A percentile compares a stretch with the other conserved stretches of the same genome.
Conservation (phyloP, 2,329 filamentous ascomycete genomes). For the Aspergillus brasiliensis region DNA sequence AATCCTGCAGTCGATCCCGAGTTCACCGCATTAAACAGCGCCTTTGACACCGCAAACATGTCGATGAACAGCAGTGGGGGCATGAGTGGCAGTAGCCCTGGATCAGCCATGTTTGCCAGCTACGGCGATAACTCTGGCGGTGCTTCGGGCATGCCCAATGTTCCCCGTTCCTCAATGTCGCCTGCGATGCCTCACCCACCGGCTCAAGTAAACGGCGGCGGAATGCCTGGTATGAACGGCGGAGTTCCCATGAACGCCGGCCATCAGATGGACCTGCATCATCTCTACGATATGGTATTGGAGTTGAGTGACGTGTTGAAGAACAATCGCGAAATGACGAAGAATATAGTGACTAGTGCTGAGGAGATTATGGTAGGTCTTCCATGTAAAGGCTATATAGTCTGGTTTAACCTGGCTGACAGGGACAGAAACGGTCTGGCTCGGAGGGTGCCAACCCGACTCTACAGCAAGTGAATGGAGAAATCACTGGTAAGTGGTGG, state of each 20-base stretch:
- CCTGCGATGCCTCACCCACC: slow-evolving; percentile 35
- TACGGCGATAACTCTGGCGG: slow-evolving; percentile 36
- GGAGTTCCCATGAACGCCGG: slow-evolving; percentile 50
- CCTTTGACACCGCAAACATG: slow-evolving; percentile 37
- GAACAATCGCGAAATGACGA: slow-evolving; percentile 53
- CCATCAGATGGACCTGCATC: slow-evolving; percentile 55
- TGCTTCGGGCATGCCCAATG: slow-evolving; percentile 34
- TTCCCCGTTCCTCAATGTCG: slow-evolving; percentile 38
- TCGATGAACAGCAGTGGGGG: slow-evolving; percentile 38
- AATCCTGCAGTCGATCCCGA: slow-evolving; percentile 30
- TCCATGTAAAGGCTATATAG: neutral
- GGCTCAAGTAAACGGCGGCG: slow-evolving; percentile 38
- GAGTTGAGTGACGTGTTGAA: slow-evolving; percentile 53
- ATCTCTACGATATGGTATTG: slow-evolving; percentile 53
- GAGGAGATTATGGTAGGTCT: slow-evolving; percentile 51
- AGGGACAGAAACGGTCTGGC: slow-evolving; percentile 44
- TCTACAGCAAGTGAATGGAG: slow-evolving; percentile 48
- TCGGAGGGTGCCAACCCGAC: slow-evolving; percentile 42
- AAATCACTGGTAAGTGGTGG: slow-evolving; percentile 42
- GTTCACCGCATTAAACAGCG: slow-evolving; percentile 38
- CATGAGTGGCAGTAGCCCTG: slow-evolving; percentile 29
- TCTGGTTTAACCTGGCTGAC: slow-evolving; percentile 7
- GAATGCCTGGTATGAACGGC: slow-evolving; percentile 41
- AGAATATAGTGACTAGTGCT: slow-evolving; percentile 51
- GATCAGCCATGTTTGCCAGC: slow-evolving; percentile 34